Base-by-base conservation (phyloP, 495 filamentous ascomycete species). In the Penicillium malachiteum region DNA sequence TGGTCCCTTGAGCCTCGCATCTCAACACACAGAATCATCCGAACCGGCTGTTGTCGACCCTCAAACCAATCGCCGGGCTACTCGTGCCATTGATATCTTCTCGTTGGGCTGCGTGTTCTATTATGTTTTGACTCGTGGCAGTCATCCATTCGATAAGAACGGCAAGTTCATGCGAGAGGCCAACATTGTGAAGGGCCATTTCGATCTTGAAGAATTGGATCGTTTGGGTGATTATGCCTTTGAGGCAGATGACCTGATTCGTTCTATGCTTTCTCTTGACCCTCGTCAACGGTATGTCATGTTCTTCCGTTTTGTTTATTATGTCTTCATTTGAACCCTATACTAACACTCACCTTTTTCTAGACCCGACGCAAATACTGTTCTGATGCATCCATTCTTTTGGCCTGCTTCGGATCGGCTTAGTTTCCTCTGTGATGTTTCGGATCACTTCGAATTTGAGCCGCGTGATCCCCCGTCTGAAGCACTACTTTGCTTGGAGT, bases 371-470 rank as follows among this genome's bases (percentile, higher is more conserved):
- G 84, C 94, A 26, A 76, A 73, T 48, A 74, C 89, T 47, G 89
- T 97, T 56, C 82, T 96, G 73, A 83, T 87, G 30, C 94, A 98
- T 65, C 94, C 94, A 0, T 97, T 97, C 78, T 98, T 98, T 81
- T 98, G 94, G 94, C 72, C 82, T 2, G 68, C 87, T 1, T 91
- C 93, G 61, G 92, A 95, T 60, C 85, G 91, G 13, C 85, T 97
- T 21, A 83, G 81, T 31, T 98, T 97, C 73, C 83, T 98, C 14
- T 93, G 91, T 63, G 90, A 96, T 52, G 89, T 94, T 30, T 95
- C 90, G 0, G 94, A 98, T 63, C 90, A 94, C 64, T 97, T 96
- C 62, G 94, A 98, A 65, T 87, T 90, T 52, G 93, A 97, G 68
- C 83, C 85, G 3, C 84, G 89, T 33, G 90, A 96, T 39, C 87